Conservation (phyloP, 495 filamentous ascomycete species). For the Trichoderma orchidacearum region DNA sequence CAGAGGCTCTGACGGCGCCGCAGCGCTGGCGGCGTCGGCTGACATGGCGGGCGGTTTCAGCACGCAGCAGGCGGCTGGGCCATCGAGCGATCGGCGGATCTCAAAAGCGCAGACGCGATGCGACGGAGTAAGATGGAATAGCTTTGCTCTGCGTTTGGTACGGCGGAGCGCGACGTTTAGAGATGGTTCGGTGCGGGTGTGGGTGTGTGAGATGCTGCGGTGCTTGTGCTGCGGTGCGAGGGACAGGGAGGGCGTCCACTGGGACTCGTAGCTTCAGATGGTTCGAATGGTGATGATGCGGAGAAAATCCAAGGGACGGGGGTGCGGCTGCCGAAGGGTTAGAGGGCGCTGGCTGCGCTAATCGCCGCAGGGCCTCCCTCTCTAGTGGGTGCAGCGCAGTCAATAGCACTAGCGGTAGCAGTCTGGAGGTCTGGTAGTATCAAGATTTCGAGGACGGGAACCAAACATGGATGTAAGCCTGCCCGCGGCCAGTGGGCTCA, state of each 20-base stretch:
- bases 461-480: no score
- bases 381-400: background rate
- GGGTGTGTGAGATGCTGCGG: background rate
- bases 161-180: background rate
- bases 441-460: no score
- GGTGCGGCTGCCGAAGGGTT: background rate
- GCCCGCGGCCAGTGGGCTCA: background rate
- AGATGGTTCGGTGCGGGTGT: background rate
- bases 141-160: background rate
- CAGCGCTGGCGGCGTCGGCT: background rate
- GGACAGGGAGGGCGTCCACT: background rate
- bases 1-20: background rate
- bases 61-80: slow-evolving; percentile 1
- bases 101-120: background rate
- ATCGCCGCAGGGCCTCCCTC: background rate
- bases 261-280: background rate
- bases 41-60: slow-evolving; percentile 2
- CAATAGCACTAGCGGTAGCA: no score
- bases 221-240: background rate
- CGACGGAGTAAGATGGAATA: background rate
- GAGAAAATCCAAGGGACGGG: background rate
- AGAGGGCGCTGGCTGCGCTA: background rate
- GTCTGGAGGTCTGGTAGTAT: no score
- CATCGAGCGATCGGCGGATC: background rate
- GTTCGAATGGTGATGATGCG: background rate